Evolutionary conservation across 768 basidiomycete species (phyloP), one percentile per base, ranked within the genome.

Genomic region (Coprinellus micaceus): DNA sequence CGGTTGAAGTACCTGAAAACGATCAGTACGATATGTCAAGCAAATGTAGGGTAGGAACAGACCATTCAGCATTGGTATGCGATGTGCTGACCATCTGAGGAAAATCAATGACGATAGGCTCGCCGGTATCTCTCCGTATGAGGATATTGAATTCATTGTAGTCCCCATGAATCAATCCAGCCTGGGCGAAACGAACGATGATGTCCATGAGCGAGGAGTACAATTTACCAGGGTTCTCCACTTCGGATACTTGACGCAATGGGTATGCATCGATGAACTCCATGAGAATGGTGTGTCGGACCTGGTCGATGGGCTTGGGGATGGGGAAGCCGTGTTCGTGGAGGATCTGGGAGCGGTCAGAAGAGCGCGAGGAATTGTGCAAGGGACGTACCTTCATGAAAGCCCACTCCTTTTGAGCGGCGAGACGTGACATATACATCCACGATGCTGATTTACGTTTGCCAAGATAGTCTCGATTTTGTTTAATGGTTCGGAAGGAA

Each of bases 111-210:
- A 99, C 84, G 52, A 98, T 73, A 6, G 95, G 91, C 63, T 92
- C 85, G 11, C 80, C 80, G 21, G 71, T 69, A 52, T 86, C 86
- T 45, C 90, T 83, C 36, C 82, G 82, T 63, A 99, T 94, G 59
- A 99, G 84, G 61, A 99, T 94, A 70, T 99, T 98, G 77, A 98
- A 99, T 67, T 99, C 97, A 73, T 99, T 99, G 74, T 91, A 99
- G 63, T 99, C 97, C 40, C 97, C 95, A 65, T 99, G 97, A 51
- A 99, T 98, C n/a, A 99, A 81, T 4, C 97, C 97, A 15, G 89
- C 85, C 36, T 83, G 85, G 4, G 96, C 95, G 65, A 98, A 89
- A 52, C 94, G 91, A 56, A 98, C 93, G 67, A 98, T 94, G 58
- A 98, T 77, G 69, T 94, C 92, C 97, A 98, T 98, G 44, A 98